Evolutionary conservation across 306 rosid species (phyloP), one percentile per base, ranked within the genome.

Genomic region (Vicia sativa): DNA sequence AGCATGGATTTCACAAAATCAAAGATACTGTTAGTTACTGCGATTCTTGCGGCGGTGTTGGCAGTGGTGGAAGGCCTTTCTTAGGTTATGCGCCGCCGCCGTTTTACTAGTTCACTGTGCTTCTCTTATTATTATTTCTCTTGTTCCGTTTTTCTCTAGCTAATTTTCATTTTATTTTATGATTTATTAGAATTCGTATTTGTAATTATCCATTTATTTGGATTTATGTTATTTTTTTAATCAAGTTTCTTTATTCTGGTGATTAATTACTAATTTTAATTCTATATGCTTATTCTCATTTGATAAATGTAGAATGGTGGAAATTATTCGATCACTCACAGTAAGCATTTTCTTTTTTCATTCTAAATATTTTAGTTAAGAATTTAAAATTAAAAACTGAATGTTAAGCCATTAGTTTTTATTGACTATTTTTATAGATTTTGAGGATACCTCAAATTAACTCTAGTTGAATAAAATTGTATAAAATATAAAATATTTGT

Each of bases 1-100:
- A 86, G 60, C 67, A 86, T 53, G 95, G 95, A 1, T 88, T 88
- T 42, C 92, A 88, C 72, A 91, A 88, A 75, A 6, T 88, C 7
- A 86, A 88, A 55, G 81, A 81, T 16, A 74, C 89, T 7, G 77
- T 84, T 23, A 21, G 43, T 72, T 41, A 50, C 72, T 84, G 90
- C 44, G 89, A 84, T 16, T 81, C 82, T 1, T 79, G 85, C 42
- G 88, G 83, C 0, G 50, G 28, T 5, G 45, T 3, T 9, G 54
- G 52, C 2, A 67, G 58, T 2, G 74, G 59, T 7, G 64, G 86
- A 62, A 67, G 82, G 12, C 91, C 91, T 25, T 81, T 86, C 78
- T 60, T 83, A 59, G 78, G 76, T 55, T 70, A 68, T 7, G 83
- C 86, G 0, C 82, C 88, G 31, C 71, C 84, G 6, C 84, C 86